phyloP scores from a whole-genome alignment of 257 asterid genomes.

The Verbascum thapsus region DNA sequence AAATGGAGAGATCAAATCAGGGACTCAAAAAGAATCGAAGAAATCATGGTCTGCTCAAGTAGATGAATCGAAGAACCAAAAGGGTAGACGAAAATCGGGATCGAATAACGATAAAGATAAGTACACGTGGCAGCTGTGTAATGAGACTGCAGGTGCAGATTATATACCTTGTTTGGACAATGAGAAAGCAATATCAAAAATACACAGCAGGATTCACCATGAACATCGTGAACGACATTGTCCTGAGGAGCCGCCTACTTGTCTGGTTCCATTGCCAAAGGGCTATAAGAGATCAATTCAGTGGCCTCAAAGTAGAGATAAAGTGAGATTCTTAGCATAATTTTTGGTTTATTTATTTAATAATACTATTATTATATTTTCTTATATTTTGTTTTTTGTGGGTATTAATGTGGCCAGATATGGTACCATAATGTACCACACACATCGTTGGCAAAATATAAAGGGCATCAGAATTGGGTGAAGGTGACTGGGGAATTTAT shows the following conservation, averaged over 20 bases:
- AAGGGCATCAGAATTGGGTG: constrained; percentile 95
- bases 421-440: constrained; percentile 90
- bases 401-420: constrained; percentile 59
- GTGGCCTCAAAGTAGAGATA: constrained; percentile 91
- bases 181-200: constrained; percentile 58
- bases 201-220: constrained; percentile 53
- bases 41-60: constrained; percentile 79
- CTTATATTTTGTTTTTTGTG: not conserved
- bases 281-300: constrained; percentile 70
- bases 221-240: constrained; percentile 94
- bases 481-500: constrained; percentile 85
- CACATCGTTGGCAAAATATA: constrained; percentile 64
- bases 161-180: constrained; percentile 92
- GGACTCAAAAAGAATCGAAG: constrained; percentile 60
- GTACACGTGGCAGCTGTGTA: constrained; percentile 65
- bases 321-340: constrained; percentile 43
- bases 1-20: constrained; percentile 27
- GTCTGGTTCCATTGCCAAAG: constrained; percentile 70
- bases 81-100: constrained; percentile 59
- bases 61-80: constrained; percentile 66
- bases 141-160: constrained; percentile 69
- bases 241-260: constrained; percentile 70
- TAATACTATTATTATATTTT: too few relatives aligned
- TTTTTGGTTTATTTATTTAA: too few relatives aligned
- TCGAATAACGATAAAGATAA: constrained; percentile 31